Base-by-base conservation (phyloP, 179 eudicot genomes). In the Silene coronaria region DNA sequence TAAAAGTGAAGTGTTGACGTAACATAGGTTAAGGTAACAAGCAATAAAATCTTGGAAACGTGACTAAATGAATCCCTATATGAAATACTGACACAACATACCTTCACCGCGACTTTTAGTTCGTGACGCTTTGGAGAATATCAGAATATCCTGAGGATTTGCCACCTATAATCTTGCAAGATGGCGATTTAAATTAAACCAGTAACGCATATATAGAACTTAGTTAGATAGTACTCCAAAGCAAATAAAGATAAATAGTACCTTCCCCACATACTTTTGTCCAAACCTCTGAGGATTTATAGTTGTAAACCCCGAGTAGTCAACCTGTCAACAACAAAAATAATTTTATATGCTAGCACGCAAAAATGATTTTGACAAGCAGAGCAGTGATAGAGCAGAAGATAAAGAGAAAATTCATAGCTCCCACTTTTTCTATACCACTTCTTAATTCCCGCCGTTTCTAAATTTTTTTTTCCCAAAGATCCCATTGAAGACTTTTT, bases 201-300 rank as follows among this genome's bases (percentile, higher is more conserved):
- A 61, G 64, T 12, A 23, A 19, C 48, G 62, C 7, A 70, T 46
- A 73, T 22, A 62, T 45, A 45, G 14, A 36, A 27, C 60, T 42
- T 32, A 61, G 30, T 27, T 38, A 26, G 69, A 72, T 14, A 59
- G 65, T 17, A 53, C 58, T 53, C 48, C 7, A 21, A 12, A 48
- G 19, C 32, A 70, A 30, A 10, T 3, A 55, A 9, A 19, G 9
- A 75, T 62, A 69, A 51, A 73, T 6, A 51, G 51, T 86, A 96
- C 98, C 99, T 96, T 96, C n/a, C 98, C 99, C 27, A 96, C 99
- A 77, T 93, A 93, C 80, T 96, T 96, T 80, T 93, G 98, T 67
- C 98, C 98, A 82, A 96, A 96, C 78, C 96, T 90, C 84, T 96
- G 99, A 63, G 99, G 98, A 89, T 93, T 96, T 85, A 96, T 93